These are phyloP conservation scores for Talaromyces piceae DNA, from an alignment of 2,329 filamentous ascomycete genomes.

Conservation along the genomic window DNA sequence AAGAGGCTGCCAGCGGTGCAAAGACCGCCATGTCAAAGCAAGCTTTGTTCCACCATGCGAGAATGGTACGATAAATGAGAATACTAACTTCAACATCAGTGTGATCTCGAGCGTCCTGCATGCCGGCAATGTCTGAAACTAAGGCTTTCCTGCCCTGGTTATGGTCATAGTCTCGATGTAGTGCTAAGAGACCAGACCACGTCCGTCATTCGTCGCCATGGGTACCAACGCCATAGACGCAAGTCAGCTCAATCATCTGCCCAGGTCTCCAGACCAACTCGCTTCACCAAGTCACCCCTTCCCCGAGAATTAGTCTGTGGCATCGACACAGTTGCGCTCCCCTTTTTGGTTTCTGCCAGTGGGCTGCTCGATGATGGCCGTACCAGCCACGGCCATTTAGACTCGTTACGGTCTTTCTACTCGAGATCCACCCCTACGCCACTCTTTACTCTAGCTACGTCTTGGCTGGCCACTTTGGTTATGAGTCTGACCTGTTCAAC, in stretches of 20 bases:
- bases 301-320: background rate
- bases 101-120: conserved; percentile 5
- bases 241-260: background rate
- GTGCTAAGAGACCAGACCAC: conserved; percentile 9
- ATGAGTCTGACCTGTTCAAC: background rate
- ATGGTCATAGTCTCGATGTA: conserved; percentile 7
- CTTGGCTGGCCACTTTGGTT: conserved; percentile 7
- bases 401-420: conserved; percentile 4
- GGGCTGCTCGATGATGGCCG: background rate
- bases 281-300: background rate
- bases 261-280: background rate
- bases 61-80: background rate
- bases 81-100: conserved; percentile 2
- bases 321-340: background rate
- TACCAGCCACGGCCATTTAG: conserved; percentile 10
- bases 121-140: conserved; percentile 7
- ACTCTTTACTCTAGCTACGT: conserved; percentile 4
- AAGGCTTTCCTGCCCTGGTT: conserved; percentile 5
- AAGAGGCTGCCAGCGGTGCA: conserved; percentile 10
- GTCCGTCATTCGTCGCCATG: conserved; percentile 6
- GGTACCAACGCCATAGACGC: background rate
- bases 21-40: conserved; percentile 11
- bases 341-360: background rate
- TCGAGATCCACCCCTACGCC: background rate
- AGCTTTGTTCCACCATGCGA: background rate